These are phyloP conservation scores for Nicotiana tabacum DNA, from an alignment of 257 asterid genomes.

Conservation along the genomic window DNA sequence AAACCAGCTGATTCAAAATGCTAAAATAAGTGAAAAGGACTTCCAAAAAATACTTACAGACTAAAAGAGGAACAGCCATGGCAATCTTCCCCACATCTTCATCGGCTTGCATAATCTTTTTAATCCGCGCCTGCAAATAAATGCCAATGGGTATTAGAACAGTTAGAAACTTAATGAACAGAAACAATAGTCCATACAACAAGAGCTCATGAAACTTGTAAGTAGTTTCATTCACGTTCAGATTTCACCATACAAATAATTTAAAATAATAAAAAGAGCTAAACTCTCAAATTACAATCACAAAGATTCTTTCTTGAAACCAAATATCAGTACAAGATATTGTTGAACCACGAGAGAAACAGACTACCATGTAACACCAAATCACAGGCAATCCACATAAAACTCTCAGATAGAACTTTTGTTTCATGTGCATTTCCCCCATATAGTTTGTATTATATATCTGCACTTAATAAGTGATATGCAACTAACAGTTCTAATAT, in stretches of 20 bases:
- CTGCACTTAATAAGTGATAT: neutral
- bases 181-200: neutral
- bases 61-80: slow-evolving; percentile 79
- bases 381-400: neutral
- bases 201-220: neutral
- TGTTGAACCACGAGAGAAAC: neutral
- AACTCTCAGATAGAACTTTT: neutral
- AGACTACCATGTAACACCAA: neutral
- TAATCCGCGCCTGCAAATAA: slow-evolving; percentile 60
- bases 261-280: neutral
- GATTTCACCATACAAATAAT: neutral
- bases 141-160: neutral
- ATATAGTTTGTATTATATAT: neutral
- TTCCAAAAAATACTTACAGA: slow-evolving; percentile 42
- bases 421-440: neutral
- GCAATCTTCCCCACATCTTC: slow-evolving; percentile 92
- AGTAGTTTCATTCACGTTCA: neutral
- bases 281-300: neutral
- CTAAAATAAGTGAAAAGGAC: neutral
- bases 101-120: slow-evolving; percentile 89
- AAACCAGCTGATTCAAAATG: neutral
- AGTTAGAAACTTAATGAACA: neutral
- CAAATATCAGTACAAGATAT: neutral
- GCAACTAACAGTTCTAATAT: neutral
- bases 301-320: neutral